phyloP scores from a whole-genome alignment of 2,329 filamentous ascomycete species.

The Phialophora tarda region DNA sequence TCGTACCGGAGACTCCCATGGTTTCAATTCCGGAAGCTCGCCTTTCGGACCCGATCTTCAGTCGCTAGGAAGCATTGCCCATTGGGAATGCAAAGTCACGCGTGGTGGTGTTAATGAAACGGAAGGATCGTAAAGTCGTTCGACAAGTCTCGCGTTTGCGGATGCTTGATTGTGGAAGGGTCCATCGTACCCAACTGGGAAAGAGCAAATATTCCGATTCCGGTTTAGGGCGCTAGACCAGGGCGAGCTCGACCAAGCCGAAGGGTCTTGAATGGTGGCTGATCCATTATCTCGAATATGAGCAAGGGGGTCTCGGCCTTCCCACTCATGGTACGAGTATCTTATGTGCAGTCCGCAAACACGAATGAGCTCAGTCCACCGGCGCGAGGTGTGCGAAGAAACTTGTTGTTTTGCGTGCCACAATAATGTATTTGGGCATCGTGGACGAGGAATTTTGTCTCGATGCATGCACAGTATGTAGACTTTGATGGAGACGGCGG shows the following conservation, averaged over 20 bases:
- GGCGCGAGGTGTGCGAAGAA: background rate
- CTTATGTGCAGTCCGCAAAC: background rate
- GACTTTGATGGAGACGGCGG: background rate
- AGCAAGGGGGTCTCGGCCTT: background rate
- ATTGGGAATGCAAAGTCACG: background rate
- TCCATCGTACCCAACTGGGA: background rate
- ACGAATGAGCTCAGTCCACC: background rate
- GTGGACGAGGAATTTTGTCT: background rate
- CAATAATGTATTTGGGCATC: background rate
- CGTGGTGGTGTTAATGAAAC: background rate
- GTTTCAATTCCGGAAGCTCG: background rate
- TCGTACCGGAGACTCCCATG: background rate
- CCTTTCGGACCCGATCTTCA: background rate
- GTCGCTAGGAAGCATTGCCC: background rate
- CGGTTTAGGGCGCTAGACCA: background rate
- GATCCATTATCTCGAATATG: background rate
- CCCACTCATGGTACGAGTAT: background rate
- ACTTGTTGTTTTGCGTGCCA: background rate
- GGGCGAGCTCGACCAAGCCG: background rate
- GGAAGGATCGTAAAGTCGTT: background rate
- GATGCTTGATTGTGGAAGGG: background rate
- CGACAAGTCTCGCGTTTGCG: background rate
- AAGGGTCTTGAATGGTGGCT: background rate
- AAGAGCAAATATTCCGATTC: conserved; percentile 1
- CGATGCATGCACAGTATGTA: background rate